These are phyloP conservation scores for Beauveria sp. DNA, from an alignment of 2,329 filamentous ascomycete genomes.

Conservation along the genomic window DNA sequence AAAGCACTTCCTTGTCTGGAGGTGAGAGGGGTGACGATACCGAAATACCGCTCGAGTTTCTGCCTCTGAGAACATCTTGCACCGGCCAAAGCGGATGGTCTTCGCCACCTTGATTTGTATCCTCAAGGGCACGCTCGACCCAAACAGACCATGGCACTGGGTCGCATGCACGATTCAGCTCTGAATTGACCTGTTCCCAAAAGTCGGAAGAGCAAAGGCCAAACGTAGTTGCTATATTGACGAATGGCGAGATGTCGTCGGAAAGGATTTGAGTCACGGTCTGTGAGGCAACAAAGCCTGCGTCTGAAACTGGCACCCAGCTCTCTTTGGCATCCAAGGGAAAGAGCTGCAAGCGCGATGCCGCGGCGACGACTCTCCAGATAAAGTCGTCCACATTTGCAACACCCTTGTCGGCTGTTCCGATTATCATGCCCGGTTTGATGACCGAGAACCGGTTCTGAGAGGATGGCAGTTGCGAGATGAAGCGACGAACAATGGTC, in stretches of 20 bases:
- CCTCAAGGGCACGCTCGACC: constrained; percentile 2
- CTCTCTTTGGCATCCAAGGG: constrained; percentile 14
- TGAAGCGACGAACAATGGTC: constrained; percentile 11
- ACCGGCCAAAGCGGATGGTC: constrained; percentile 20
- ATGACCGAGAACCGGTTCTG: constrained; percentile 15
- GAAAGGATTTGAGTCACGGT: constrained; percentile 10
- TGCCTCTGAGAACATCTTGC: constrained; percentile 5
- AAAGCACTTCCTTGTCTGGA: not conserved
- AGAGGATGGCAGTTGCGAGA: not conserved
- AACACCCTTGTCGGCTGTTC: constrained; percentile 13
- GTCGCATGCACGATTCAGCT: constrained; percentile 10
- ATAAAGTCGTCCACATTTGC: constrained; percentile 19
- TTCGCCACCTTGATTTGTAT: constrained; percentile 12
- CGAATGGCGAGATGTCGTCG: not conserved
- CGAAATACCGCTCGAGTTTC: not conserved
- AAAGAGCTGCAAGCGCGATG: constrained; percentile 11
- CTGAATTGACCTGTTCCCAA: constrained; percentile 15
- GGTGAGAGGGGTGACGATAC: not conserved
- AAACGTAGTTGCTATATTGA: constrained; percentile 5
- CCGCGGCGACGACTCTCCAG: constrained; percentile 12
- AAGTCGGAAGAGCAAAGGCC: constrained; percentile 16
- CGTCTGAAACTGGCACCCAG: constrained; percentile 11
- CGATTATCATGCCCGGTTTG: constrained; percentile 19
- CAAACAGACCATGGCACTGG: constrained; percentile 14
- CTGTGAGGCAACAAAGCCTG: constrained; percentile 12